These are phyloP conservation scores for Bruguiera gymnorhiza DNA, from an alignment of 345 rosid genomes.

Conservation along the genomic window DNA sequence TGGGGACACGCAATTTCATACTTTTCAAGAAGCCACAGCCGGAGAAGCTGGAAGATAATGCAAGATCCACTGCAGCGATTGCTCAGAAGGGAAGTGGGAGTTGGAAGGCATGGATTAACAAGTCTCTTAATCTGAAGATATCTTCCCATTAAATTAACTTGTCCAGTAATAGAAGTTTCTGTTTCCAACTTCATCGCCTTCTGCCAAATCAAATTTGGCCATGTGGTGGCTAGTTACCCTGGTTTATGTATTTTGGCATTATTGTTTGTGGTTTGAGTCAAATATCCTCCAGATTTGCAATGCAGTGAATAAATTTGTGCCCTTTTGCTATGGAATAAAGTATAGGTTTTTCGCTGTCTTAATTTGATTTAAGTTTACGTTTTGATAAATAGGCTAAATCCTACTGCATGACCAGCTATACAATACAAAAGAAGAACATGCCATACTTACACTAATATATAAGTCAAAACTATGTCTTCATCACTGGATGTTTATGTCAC, in stretches of 20 bases:
- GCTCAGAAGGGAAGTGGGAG: constrained; percentile 59
- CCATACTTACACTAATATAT: too few species aligned
- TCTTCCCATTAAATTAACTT: constrained; percentile 45
- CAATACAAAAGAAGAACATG: too few species aligned
- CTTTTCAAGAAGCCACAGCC: constrained; percentile 77
- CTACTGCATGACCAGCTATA: too few species aligned
- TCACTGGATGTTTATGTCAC: too few species aligned
- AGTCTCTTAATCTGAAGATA: constrained; percentile 72
- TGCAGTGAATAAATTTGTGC: constrained; percentile 8
- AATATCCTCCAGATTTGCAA: not conserved
- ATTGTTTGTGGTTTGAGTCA: not conserved
- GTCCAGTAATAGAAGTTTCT: not conserved
- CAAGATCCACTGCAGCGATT: constrained; percentile 31
- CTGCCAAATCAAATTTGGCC: not conserved
- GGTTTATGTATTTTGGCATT: not conserved
- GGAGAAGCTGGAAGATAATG: constrained; percentile 37
- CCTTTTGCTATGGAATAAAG: not conserved
- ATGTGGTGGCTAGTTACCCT: not conserved
- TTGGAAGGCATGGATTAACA: constrained; percentile 91
- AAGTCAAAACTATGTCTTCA: too few species aligned
- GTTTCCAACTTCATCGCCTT: not conserved
- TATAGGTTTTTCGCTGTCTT: not conserved
- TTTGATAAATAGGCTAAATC: not conserved
- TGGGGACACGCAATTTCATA: constrained; percentile 75
- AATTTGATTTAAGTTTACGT: not conserved